A percentile compares a stretch with the other conserved stretches of the same genome.
Conservation (phyloP, 148 eudicot genomes). For the Nepenthes gracilis region DNA sequence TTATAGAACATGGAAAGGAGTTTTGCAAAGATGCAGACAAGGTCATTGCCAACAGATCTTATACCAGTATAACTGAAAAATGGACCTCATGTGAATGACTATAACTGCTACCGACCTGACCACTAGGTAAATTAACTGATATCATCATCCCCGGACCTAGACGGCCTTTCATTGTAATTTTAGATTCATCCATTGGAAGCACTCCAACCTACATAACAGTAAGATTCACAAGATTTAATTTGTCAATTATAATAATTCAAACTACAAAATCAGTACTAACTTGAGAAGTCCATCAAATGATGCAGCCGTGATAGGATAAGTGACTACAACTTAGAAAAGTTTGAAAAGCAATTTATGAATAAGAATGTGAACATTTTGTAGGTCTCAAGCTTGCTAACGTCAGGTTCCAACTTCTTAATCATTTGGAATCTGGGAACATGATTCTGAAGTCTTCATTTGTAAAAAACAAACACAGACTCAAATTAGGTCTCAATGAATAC, state of each 20-base stretch:
- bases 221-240: constrained; percentile 23
- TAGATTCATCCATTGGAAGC: constrained; percentile 91
- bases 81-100: not conserved
- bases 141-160: constrained; percentile 99
- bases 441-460: too few relatives aligned
- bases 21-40: too few relatives aligned
- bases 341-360: not conserved
- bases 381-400: too few relatives aligned
- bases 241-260: constrained; percentile 10
- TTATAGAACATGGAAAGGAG: too few relatives aligned
- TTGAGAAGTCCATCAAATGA: not conserved
- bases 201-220: constrained; percentile 77
- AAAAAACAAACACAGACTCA: too few relatives aligned
- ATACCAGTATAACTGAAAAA: too few relatives aligned
- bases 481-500: too few relatives aligned
- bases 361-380: too few relatives aligned
- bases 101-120: constrained; percentile 61
- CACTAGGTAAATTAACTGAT: constrained; percentile 69
- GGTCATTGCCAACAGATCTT: too few relatives aligned
- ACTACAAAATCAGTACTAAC: not conserved
- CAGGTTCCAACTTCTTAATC: too few relatives aligned
- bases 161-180: constrained; percentile 93
- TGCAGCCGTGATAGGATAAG: not conserved
- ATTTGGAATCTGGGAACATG: too few relatives aligned
- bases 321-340: not conserved